Base-by-base conservation (phyloP, 1,284 basidiomycete species). In the Papiliotrema nemorosa region DNA sequence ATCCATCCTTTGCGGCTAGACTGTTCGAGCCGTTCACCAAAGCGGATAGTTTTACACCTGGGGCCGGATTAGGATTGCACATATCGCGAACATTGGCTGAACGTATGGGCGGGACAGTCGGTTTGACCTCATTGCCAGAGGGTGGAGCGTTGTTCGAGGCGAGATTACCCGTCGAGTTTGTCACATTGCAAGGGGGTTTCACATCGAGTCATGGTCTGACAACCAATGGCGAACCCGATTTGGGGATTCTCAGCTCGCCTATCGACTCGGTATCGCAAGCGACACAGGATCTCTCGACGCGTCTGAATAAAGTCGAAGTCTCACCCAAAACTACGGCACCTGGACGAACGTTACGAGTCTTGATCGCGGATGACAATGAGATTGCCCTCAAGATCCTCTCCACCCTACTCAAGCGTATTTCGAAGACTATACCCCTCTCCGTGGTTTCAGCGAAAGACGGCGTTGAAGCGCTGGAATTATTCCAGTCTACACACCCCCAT, bases 11-110 rank as follows among this genome's bases (percentile, higher is more conserved):
- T 26, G 45, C 55, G 12, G 37, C 53, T 7, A 45, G 49, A 27
- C 37, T 62, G 5, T 60, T 67, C 33, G 53, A 64, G 33, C 62
- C 65, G 16, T 67, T 67, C 55, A 62, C 60, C 18, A 64, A 67
- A 44, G 52, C 50, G 31, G 55, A 63, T 40, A 26, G 49, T 2
- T 52, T 60, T 40, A 52, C 52, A 24, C 57, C 59, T 25, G 65
- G 65, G 5, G 60, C 65, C n/a, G 65, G 65, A 5, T 48, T 67
- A 12, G 65, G 65, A 0, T 37, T 65, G 24, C 59, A 57, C 50
- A 67, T 67, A 43, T 62, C 62, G n/a, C 56, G 59, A 40, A 42
- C 41, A 14, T 47, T 67, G 7, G 58, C 58, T 12, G 55, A 57
- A 1, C 52, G 60, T 2, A 62, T 67, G 60, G 55, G 53, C 29